Evolutionary conservation across 2,329 filamentous ascomycete species (phyloP), one percentile per base, ranked within the genome.

Genomic region (Didymella lethalis): DNA sequence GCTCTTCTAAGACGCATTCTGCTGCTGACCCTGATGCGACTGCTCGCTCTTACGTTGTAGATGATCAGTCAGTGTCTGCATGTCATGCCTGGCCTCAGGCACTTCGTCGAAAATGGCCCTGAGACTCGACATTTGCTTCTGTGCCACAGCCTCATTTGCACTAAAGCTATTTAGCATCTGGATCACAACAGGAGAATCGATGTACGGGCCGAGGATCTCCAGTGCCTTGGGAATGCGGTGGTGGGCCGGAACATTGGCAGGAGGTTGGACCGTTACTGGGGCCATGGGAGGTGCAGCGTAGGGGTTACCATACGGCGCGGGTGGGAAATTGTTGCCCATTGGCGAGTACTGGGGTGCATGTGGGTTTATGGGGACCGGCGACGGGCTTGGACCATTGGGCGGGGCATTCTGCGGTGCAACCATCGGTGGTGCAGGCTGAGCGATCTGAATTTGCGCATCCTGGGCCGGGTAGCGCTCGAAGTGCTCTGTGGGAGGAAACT

Each of bases 101-200:
- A 92, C 88, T 11, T 83, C 81, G 48, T 88, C 84, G 25, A 92
- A 82, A 14, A 94, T 88, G 38, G 85, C 83, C 50, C 85, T 83
- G 62, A 97, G 85, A 28, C 95, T 86, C 54, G 85, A 82, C 85
- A 95, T 89, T 71, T 96, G 91, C 16, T 85, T 67, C 46, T 76
- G 72, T 10, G 68, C 68, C 28, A 81, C 75, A 7, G 68, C 64
- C 7, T 75, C 69, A 16, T 74, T 71, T 10, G 74, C 68, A 3
- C 64, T 59, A n/a, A 71, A 34, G 34, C 64, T 71, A 29, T 51
- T 61, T 26, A 82, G 64, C 18, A 82, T 72, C 51, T 74, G 69
- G 40, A 72, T 65, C 12, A 81, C 79, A 16, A 79, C 78, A 0
- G 80, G 78, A 3, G 75, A 70, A 31, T 77, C 70, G 38, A 81